Base-by-base conservation (phyloP, 129 eudicot species). In the Escallonia rubra region DNA sequence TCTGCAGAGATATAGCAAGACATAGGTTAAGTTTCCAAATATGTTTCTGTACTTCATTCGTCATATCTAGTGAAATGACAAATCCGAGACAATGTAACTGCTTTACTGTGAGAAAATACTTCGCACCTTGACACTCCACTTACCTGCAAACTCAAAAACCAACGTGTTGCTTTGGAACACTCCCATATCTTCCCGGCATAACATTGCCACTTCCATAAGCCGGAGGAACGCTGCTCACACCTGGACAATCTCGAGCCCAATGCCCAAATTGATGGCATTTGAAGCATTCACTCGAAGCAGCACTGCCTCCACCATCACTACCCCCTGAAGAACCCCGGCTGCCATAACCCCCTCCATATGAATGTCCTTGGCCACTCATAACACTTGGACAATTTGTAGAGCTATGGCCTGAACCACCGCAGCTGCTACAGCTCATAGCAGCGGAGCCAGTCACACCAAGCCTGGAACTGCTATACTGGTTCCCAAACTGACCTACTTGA, bases 231-330 rank as follows among this genome's bases (percentile, higher is more conserved):
- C 61, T 68, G 58, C 70, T 62, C 11, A 41, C 44, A 58, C 76
- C 84, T 12, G 89, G 91, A 68, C 95, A 92, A 61, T 86, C 86
- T 61, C 68, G 83, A 7, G 91, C 89, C 94, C 90, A 92, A 67
- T 92, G 96, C 56, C 98, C 98, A 72, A 57, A n/a, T 76, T 81
- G 79, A 64, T 88, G 80, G 69, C 98, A 91, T 70, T 83, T 85
- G 66, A 4, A 87, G 70, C 96, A 91, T 72, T 75, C 77, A 49
- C 77, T 72, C 2, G 78, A 50, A 1, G 34, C 74, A 23, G 65
- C 79, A 34, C 70, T 78, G 57, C 54, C 72, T 42, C 74, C 73
- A 14, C 67, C 55, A 7, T 50, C 67, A 15, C 74, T 76, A 41
- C 75, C 85, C 44, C 72, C 77, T 12, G 81, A 56, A 63, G 61